Evolutionary conservation across 257 asterid genomes (phyloP).

Genomic region (Anisodus acutangulus): DNA sequence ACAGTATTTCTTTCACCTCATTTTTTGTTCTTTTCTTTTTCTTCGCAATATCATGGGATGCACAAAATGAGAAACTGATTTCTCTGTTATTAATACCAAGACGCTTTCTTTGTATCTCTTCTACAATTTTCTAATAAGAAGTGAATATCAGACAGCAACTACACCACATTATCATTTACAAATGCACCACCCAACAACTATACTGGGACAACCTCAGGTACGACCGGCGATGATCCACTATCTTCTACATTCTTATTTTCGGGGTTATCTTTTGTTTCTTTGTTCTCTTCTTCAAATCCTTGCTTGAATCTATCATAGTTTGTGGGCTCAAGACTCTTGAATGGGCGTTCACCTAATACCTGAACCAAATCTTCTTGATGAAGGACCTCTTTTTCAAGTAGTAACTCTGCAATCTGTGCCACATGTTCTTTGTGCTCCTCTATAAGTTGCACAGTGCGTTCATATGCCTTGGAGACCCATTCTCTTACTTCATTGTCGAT

Average conservation of each 20-base stretch:
- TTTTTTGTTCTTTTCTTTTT: neutral
- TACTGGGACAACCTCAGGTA: slow-evolving; percentile 53
- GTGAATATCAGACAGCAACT: slow-evolving; percentile 7
- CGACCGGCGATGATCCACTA: slow-evolving; percentile 53
- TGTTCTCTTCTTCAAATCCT: slow-evolving; percentile 59
- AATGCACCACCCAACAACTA: slow-evolving; percentile 35
- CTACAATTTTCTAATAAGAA: neutral
- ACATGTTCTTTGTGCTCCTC: slow-evolving; percentile 57
- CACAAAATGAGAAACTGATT: slow-evolving; percentile 3
- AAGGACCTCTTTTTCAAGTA: slow-evolving; percentile 84
- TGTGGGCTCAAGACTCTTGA: slow-evolving; percentile 57
- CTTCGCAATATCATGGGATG: neutral
- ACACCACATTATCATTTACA: slow-evolving; percentile 32
- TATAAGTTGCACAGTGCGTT: slow-evolving; percentile 61
- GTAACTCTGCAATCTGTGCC: slow-evolving; percentile 66
- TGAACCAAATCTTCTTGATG: slow-evolving; percentile 79
- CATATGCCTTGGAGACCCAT: slow-evolving; percentile 74
- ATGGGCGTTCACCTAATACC: slow-evolving; percentile 77
- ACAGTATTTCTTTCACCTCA: neutral
- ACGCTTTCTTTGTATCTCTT: neutral
- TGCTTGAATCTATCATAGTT: slow-evolving; percentile 69
- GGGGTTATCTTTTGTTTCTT: slow-evolving; percentile 34
- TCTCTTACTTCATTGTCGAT: slow-evolving; percentile 81
- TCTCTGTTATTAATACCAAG: slow-evolving; percentile 6
- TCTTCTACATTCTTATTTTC: slow-evolving; percentile 42